Evolutionary conservation across 371 early-diverging fungal species (phyloP), one percentile per base, ranked within the genome.

Genomic region (Mucor indicus): DNA sequence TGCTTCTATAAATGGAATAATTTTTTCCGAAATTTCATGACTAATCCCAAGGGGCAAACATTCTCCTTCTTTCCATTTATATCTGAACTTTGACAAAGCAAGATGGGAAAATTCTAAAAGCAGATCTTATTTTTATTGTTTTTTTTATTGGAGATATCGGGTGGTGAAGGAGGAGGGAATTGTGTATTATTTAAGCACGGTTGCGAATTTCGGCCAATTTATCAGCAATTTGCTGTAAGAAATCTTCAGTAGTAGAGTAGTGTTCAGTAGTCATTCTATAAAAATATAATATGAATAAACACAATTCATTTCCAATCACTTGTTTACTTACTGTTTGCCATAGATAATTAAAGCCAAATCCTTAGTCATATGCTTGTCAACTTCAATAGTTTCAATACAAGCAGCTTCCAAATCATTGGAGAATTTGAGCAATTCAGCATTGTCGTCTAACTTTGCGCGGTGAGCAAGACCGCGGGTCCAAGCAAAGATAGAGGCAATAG

Each of bases 391-490:
- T 42, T 93, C 90, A 55, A 92, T 70, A 72, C 94, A 93, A 11
- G 95, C 93, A 49, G 64, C 65, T 71, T 98, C 98, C 41, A 98
- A 76, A 53, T 86, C 84, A 36, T 77, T 56, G 48, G 86, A 77
- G 80, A 93, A 98, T 52, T 77, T 61, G 38, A 72, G 69, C 44
- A 98, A 75, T 23, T 83, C 86, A 19, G 77, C 62, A 64, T 92
- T 89, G 30, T 77, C 72, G 67, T 98, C 98, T 29, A 98, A 75
- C 76, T 87, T 90, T 47, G 97, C 97, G 50, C 98, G 92, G 67
- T 98, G 98, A 11, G 83, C 85, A 40, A 96, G 79, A 50, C 98
- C 98, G 48, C 97, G 90, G 31, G 96, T 90, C 98, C 98, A 98
- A 20, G 98, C 97, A 75, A 94, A 98, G 77, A 98, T 96, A 31